Evolutionary conservation across 2,329 filamentous ascomycete genomes (phyloP), one percentile per base, ranked within the genome.

Genomic region (Phaeosphaeriaceae sp.): DNA sequence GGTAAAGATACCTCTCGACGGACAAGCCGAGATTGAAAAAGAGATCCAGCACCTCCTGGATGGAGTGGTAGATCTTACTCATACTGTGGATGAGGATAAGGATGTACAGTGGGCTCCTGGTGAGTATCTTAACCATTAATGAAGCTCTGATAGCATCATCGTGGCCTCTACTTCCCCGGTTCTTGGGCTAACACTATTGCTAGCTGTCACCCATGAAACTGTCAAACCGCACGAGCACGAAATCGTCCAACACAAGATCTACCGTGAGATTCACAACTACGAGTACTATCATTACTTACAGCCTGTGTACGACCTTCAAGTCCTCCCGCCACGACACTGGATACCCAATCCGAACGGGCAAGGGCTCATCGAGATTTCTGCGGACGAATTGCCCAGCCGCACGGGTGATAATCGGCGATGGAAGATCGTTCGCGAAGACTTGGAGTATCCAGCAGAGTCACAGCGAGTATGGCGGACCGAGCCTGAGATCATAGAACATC

Each of bases 211-310:
- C 1, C 83, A 86, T 58, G 83, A 87, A 63, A 75, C 78, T 0
- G 71, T 86, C 42, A 75, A 77, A 17, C 77, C 79, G 3, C 68
- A 79, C 15, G 67, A 77, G 11, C 83, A 83, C 58, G 76, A 85
- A 50, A 76, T 85, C 47, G 67, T 79, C 17, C 75, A 84, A 62
- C 79, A 85, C 64, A 64, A 68, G 22, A 81, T 86, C 52, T 81
- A 80, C 7, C 81, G 83, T 40, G 84, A 86, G 59, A 84, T 85
- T 32, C 85, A 87, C 72, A 82, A 81, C 32, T 79, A 86, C 67
- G 80, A 86, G 60, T 71, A 84, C 35, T 82, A 81, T 63, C 83
- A 86, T 59, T 81, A 82, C 24, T 76, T 84, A 24, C 80, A 84
- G n/a, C 85, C 85, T 2, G 78, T 87, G 22, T 77, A 82, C 26